These are phyloP conservation scores for Aphanocladium album DNA, from an alignment of 2,329 filamentous ascomycete genomes.

Conservation along the genomic window DNA sequence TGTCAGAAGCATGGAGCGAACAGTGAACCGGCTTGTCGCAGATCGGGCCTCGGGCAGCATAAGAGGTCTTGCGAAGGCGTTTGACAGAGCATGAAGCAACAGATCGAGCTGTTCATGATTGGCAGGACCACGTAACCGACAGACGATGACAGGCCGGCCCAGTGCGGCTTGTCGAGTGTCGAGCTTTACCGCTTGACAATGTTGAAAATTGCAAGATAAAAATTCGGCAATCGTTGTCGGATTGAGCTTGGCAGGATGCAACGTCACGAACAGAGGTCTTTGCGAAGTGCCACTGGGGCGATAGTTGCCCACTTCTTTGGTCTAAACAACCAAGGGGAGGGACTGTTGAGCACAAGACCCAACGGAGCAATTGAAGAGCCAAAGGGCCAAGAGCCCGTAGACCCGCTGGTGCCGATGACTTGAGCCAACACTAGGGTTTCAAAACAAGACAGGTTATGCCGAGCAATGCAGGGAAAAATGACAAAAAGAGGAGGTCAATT, in stretches of 20 bases:
- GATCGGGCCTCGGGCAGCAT: not conserved
- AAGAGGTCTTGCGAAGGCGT: not conserved
- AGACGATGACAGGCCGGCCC: not conserved
- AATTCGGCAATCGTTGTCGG: conserved; percentile 1
- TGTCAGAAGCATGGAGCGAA: not conserved
- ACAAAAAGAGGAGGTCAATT: not conserved
- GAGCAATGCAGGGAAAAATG: not conserved
- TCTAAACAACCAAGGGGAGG: not conserved
- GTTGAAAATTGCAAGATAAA: not conserved
- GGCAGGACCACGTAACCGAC: not conserved
- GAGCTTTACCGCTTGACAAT: not conserved
- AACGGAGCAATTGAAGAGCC: not conserved
- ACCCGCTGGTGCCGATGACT: conserved; percentile 2
- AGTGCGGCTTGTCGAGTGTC: not conserved
- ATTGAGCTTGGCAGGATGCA: conserved; percentile 6
- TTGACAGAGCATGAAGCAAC: not conserved
- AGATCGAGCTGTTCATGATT: conserved; percentile 11
- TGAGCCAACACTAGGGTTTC: not conserved
- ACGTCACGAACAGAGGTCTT: conserved; percentile 2
- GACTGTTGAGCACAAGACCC: not conserved
- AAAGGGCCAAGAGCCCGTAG: not conserved
- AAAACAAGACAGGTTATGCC: not conserved
- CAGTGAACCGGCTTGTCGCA: not conserved
- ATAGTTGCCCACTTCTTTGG: conserved; percentile 8
- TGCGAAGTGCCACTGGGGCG: conserved; percentile 5